Evolutionary conservation across 2,329 filamentous ascomycete species (phyloP).

Genomic region (Paracamarosporium sp.): DNA sequence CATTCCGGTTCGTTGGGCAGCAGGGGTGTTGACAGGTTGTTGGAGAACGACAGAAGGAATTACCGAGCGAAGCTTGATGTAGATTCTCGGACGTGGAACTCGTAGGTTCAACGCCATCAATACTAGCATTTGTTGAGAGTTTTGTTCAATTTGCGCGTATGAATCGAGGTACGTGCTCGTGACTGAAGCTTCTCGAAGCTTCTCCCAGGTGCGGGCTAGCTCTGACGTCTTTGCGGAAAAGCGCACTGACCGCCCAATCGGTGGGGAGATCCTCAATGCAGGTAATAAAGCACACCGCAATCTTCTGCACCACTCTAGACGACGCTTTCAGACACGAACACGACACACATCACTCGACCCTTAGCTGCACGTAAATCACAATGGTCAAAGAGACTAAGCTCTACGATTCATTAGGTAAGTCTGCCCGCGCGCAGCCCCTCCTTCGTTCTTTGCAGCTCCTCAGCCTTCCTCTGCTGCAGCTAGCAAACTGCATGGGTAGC

Average conservation of each 20-base stretch:
- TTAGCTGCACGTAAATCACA: slow-evolving; percentile 35
- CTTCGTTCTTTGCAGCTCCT: slow-evolving; percentile 9
- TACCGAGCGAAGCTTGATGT: slow-evolving; percentile 23
- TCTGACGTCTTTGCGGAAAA: slow-evolving; percentile 33
- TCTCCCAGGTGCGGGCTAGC: slow-evolving; percentile 34
- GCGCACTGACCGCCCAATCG: slow-evolving; percentile 25
- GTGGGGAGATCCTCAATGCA: slow-evolving; percentile 36
- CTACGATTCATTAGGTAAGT: slow-evolving; percentile 77
- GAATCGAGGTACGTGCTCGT: slow-evolving; percentile 16
- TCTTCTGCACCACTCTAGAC: slow-evolving; percentile 25
- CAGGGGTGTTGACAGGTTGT: slow-evolving; percentile 30
- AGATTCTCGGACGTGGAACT: slow-evolving; percentile 27
- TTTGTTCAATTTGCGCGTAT: slow-evolving; percentile 7
- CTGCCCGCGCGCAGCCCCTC: slow-evolving; percentile 29
- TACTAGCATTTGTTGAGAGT: slow-evolving; percentile 17
- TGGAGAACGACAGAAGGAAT: slow-evolving; percentile 25
- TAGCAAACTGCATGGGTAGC: slow-evolving; percentile 10
- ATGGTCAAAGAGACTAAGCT: slow-evolving; percentile 98
- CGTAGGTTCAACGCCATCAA: slow-evolving; percentile 20
- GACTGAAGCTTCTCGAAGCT: slow-evolving; percentile 46
- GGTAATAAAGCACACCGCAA: slow-evolving; percentile 34
- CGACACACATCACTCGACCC: slow-evolving; percentile 17
- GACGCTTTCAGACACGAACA: slow-evolving; percentile 18
- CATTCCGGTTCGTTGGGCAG: slow-evolving; percentile 30
- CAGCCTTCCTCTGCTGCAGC: slow-evolving; percentile 10